Evolutionary conservation across 768 basidiomycete genomes (phyloP), one percentile per base, ranked within the genome.

Genomic region (Boletus reticulatus): DNA sequence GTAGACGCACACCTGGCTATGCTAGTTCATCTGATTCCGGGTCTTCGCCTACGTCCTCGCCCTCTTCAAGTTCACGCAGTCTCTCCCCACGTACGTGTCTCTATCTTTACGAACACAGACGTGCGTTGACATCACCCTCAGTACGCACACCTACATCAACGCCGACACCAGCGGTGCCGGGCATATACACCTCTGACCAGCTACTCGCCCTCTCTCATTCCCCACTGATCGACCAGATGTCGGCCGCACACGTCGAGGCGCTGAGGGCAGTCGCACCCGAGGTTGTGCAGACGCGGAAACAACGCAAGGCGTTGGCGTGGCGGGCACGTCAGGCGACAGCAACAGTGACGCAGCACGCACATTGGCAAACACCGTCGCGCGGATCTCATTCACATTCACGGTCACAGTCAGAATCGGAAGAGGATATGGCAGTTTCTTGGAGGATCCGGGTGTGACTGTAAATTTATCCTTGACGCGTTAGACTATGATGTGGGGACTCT

Each of bases 221-320:
- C 3, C 67, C 67, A 14, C 55, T 71, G 6, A 46, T 67, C 16
- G 46, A 58, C 12, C 56, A 47, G 32, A 45, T 63, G 4, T 56
- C 59, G 2, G 37, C 34, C 7, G 37, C 9, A 1, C 48, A 57
- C 9, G 20, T 58, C 14, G 57, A 55, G 6, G 44, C 48, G 1
- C 36, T 71, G 9, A 65, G 64, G 2, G 47, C 38, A 3, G 37
- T 47, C 20, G 71, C 49, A 20, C 70, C 70, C 22, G 71, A 72
- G 59, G 50, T 71, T 39, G 45, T 72, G 29, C 60, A 52, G 57
- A 64, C 57, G 31, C 59, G 59, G 12, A 69, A 42, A 46, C 67
- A 59, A 47, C 70, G 67, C 59, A 71, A 67, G 32, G 51, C 71
- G 20, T 14, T 20, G 17, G 62, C 48, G 6, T 71, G 70, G 70